Conservation (phyloP, 2,329 filamentous ascomycete genomes). For the Cordyceps fumosorosea region DNA sequence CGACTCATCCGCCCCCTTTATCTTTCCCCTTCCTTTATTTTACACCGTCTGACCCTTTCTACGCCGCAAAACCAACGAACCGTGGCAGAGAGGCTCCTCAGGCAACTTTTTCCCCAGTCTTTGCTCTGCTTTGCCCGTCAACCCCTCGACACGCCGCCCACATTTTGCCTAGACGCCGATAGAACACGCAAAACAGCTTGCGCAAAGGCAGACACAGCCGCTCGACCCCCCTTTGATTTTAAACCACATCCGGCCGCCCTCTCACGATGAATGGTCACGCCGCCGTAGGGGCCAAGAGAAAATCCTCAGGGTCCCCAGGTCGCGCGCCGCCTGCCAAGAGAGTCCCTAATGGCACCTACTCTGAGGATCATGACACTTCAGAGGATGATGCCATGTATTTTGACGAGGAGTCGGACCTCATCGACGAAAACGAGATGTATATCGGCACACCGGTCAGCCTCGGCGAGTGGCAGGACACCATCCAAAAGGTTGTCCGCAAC, state of each 20-base stretch:
- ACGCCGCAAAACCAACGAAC: not conserved
- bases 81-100: not conserved
- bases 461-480: constrained; percentile 87
- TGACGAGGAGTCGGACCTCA: constrained; percentile 36
- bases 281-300: constrained; percentile 44
- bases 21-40: not conserved
- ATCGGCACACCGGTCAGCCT: constrained; percentile 33
- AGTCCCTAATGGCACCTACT: constrained; percentile 40
- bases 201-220: not conserved
- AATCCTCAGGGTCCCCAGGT: constrained; percentile 39
- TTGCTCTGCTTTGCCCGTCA: not conserved
- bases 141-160: too few relatives aligned
- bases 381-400: constrained; percentile 32
- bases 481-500: constrained; percentile 87
- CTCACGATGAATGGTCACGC: constrained; percentile 38
- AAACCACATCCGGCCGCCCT: not conserved
- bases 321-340: constrained; percentile 29
- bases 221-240: not conserved
- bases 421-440: constrained; percentile 33
- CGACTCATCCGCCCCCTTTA: not conserved
- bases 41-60: not conserved
- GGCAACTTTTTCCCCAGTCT: not conserved
- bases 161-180: not conserved
- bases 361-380: constrained; percentile 43
- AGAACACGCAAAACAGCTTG: not conserved